These are phyloP conservation scores for Jatropha curcas DNA, from an alignment of 345 rosid genomes.

Conservation along the genomic window DNA sequence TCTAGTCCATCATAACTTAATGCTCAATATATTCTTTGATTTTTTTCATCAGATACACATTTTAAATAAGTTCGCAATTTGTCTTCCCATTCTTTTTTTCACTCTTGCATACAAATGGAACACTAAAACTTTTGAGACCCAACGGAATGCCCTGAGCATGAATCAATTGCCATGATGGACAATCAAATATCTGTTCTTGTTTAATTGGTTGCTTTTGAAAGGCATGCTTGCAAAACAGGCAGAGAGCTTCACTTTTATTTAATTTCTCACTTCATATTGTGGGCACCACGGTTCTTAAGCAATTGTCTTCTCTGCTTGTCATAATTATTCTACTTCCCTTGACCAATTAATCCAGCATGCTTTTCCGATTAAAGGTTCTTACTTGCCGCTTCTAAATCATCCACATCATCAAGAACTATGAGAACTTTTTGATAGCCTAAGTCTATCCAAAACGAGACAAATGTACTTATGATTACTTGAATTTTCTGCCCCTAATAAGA, in stretches of 20 bases:
- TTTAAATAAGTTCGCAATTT: background rate
- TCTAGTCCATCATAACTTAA: background rate
- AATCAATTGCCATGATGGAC: background rate
- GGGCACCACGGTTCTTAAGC: background rate
- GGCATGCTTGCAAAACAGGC: background rate
- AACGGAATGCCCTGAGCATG: slow-evolving; percentile 4
- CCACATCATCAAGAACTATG: background rate
- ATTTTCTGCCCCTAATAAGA: too few species aligned
- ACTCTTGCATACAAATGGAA: background rate
- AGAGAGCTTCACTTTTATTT: background rate
- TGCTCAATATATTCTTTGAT: background rate
- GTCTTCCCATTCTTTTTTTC: background rate
- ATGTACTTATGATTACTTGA: too few species aligned
- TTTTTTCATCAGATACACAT: background rate
- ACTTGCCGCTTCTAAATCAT: background rate
- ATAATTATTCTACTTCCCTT: slow-evolving; percentile 9
- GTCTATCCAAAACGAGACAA: too few species aligned
- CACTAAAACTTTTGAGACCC: background rate
- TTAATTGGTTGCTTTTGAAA: background rate
- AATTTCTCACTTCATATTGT: background rate
- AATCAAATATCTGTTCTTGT: background rate
- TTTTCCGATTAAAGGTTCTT: background rate
- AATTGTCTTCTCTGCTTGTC: background rate
- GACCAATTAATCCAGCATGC: background rate
- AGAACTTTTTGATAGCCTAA: background rate